Percentiles rank a stretch among this genome's conserved stretches.
phyloP scores from a whole-genome alignment of 1,284 basidiomycete species.

The Mycena sp. region DNA sequence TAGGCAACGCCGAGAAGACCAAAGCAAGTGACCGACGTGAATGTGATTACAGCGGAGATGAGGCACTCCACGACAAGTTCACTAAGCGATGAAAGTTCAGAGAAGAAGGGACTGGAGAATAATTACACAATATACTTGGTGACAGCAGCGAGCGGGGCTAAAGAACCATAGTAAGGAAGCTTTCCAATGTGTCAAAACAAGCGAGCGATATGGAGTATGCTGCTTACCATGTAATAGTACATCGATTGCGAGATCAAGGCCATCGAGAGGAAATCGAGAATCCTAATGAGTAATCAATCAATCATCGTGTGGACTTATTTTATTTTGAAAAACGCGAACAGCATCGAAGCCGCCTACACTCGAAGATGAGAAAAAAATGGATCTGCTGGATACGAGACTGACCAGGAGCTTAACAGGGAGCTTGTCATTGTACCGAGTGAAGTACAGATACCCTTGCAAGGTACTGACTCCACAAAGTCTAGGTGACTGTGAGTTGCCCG shows the following conservation, averaged over 20 bases:
- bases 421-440: slow-evolving; percentile 24
- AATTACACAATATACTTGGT: slow-evolving; percentile 8
- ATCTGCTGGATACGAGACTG: background rate
- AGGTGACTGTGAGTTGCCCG: background rate
- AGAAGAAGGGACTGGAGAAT: background rate
- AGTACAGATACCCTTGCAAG: slow-evolving; percentile 24
- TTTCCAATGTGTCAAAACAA: background rate
- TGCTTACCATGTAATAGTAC: slow-evolving; percentile 22
- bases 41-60: slow-evolving; percentile 47
- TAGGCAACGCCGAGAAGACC: too few species aligned
- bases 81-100: slow-evolving; percentile 26
- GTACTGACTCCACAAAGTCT: slow-evolving; percentile 19
- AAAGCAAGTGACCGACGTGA: slow-evolving; percentile 42
- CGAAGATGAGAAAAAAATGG: background rate
- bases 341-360: slow-evolving; percentile 13
- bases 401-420: slow-evolving; percentile 10
- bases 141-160: slow-evolving; percentile 17
- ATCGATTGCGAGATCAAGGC: slow-evolving; percentile 21
- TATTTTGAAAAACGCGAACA: slow-evolving; percentile 5
- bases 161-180: slow-evolving; percentile 18
- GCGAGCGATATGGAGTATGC: background rate
- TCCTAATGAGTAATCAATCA: too few species aligned
- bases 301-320: too few species aligned
- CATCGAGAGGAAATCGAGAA: too few species aligned
- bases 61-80: slow-evolving; percentile 49